Evolutionary conservation across 2,329 filamentous ascomycete genomes (phyloP).

Genomic region (Verticillium isaacii): DNA sequence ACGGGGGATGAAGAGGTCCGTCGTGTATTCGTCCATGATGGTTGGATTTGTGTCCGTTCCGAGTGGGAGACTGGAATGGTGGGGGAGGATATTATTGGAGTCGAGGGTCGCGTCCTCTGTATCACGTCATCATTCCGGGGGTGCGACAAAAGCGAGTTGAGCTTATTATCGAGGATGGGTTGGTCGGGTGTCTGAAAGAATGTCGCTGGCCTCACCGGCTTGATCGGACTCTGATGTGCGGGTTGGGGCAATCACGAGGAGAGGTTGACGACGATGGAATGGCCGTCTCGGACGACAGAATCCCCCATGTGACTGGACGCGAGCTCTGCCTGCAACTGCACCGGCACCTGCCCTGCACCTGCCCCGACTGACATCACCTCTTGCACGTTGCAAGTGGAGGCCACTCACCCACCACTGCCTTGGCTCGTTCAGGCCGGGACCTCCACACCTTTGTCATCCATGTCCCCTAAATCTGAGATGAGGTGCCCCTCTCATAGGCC

Average conservation of each 20-base stretch:
- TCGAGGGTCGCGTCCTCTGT: neutral
- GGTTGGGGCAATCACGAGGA: neutral
- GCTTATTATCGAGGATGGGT: neutral
- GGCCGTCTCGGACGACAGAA: neutral
- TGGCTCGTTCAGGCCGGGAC: too few relatives aligned
- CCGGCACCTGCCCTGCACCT: too few relatives aligned
- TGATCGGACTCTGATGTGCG: neutral
- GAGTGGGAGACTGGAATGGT: neutral
- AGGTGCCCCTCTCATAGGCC: too few relatives aligned
- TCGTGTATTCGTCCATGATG: constrained; percentile 13
- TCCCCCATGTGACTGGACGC: neutral
- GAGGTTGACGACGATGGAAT: neutral
- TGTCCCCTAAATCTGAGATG: neutral
- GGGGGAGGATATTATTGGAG: neutral
- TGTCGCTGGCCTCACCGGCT: too few relatives aligned
- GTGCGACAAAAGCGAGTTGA: neutral
- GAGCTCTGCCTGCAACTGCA: neutral
- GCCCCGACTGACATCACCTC: neutral
- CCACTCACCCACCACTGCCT: neutral
- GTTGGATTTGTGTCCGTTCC: neutral
- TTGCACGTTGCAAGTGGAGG: neutral
- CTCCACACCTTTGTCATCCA: neutral
- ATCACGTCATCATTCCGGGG: constrained; percentile 11
- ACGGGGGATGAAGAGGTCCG: constrained; percentile 14
- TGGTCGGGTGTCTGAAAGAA: neutral